These are phyloP conservation scores for Haplosporangium gracile DNA, from an alignment of 192 early-diverging fungal genomes.

Conservation along the genomic window DNA sequence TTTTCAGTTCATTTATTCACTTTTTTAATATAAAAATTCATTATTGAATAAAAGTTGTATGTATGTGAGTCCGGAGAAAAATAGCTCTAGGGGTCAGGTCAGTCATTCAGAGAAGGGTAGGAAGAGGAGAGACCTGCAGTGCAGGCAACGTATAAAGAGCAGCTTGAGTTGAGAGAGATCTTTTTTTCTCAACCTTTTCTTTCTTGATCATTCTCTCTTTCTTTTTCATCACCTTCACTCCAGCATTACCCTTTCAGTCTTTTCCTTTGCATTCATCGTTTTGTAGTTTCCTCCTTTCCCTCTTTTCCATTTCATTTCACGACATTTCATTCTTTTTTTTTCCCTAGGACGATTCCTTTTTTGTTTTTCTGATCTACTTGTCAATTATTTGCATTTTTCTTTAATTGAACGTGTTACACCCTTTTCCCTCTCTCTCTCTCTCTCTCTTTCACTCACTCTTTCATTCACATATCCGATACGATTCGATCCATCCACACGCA, in stretches of 20 bases:
- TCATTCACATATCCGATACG: neutral
- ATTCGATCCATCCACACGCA: neutral
- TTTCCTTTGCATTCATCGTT: neutral
- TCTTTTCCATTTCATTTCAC: neutral
- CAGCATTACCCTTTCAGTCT: neutral
- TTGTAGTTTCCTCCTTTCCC: neutral
- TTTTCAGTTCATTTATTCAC: neutral
- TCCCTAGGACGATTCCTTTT: neutral
- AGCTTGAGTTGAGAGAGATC: neutral
- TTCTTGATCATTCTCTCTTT: neutral
- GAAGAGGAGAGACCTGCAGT: neutral
- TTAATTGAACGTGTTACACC: neutral
- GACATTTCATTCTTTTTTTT: neutral
- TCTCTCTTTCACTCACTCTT: neutral
- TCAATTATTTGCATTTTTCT: neutral
- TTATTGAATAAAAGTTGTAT: too few relatives aligned
- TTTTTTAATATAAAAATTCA: neutral
- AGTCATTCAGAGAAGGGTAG: neutral
- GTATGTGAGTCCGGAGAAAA: neutral
- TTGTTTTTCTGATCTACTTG: neutral
- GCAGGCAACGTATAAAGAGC: neutral
- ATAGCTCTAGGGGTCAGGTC: neutral
- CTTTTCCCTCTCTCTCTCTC: too few relatives aligned
- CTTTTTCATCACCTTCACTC: neutral
- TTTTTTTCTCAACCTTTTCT: neutral